Percentiles rank a stretch among this genome's conserved stretches.
Evolutionary conservation across 2,329 filamentous ascomycete species (phyloP).

Genomic region (Colletotrichum gigasporum): DNA sequence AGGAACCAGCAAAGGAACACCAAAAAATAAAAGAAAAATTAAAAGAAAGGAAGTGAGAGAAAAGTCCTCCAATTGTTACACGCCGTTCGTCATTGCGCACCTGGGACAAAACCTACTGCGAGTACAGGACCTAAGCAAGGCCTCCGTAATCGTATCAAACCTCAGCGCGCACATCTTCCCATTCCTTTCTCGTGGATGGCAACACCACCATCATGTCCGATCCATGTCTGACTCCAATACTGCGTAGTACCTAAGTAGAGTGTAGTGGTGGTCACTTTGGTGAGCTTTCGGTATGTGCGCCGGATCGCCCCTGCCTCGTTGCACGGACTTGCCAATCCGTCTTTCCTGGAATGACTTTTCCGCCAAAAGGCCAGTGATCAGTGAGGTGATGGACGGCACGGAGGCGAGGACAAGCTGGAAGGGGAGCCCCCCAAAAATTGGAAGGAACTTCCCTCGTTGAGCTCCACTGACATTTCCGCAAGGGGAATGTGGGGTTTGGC

Average conservation of each 20-base stretch:
- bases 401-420: not conserved
- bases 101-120: not conserved
- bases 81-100: not conserved
- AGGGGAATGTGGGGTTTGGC: conserved; percentile 24
- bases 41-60: too few relatives aligned
- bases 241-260: too few relatives aligned
- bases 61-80: conserved; percentile 11
- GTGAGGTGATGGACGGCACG: not conserved
- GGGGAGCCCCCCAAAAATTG: not conserved
- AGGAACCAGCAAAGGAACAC: conserved; percentile 4
- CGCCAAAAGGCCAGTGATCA: too few relatives aligned
- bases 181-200: not conserved
- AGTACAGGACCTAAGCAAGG: not conserved
- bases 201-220: not conserved
- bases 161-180: not conserved
- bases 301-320: not conserved
- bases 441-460: not conserved
- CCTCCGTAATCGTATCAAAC: too few relatives aligned
- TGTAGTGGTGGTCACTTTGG: too few relatives aligned
- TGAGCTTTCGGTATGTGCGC: not conserved
- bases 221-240: not conserved
- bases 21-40: not conserved
- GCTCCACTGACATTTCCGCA: conserved; percentile 9
- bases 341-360: not conserved
- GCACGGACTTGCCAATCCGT: not conserved